phyloP scores from a whole-genome alignment of 768 basidiomycete species.

The Amanita thiersii region DNA sequence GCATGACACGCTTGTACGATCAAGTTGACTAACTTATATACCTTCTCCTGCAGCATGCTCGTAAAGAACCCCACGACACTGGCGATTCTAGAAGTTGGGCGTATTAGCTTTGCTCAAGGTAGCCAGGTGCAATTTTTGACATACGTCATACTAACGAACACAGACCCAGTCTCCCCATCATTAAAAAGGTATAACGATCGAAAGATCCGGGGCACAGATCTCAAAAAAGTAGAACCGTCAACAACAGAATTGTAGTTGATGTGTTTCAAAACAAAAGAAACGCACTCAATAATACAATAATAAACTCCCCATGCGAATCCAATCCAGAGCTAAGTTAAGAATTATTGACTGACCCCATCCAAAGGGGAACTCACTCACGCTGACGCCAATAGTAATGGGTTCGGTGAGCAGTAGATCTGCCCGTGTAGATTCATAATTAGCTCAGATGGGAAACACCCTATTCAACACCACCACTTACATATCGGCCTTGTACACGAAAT shows the following conservation, averaged over 20 bases:
- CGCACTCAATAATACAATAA: conserved; percentile 29
- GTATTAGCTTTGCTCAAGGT: too few relatives aligned
- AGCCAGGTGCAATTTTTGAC: too few relatives aligned
- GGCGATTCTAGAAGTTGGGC: too few relatives aligned
- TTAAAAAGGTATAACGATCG: conserved; percentile 50
- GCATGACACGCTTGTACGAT: too few relatives aligned
- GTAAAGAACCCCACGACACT: too few relatives aligned
- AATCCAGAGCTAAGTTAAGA: conserved; percentile 56
- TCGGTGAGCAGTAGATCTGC: conserved; percentile 64
- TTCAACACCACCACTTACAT: too few relatives aligned
- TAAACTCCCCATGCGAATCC: conserved; percentile 73
- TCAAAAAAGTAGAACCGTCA: conserved; percentile 14
- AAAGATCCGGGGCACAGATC: conserved; percentile 54
- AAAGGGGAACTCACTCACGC: conserved; percentile 39
- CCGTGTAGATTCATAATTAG: neutral
- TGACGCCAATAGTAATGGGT: conserved; percentile 66
- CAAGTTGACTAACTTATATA: neutral
- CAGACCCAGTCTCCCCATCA: conserved; percentile 48
- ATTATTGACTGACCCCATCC: too few relatives aligned
- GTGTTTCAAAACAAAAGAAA: too few relatives aligned
- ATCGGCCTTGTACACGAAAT: conserved; percentile 67
- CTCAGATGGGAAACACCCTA: too few relatives aligned
- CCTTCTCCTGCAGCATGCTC: neutral
- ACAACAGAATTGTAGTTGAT: neutral
- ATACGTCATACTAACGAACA: conserved; percentile 51